Base-by-base conservation (phyloP, 1,284 basidiomycete genomes). In the Athelia psychrophila region DNA sequence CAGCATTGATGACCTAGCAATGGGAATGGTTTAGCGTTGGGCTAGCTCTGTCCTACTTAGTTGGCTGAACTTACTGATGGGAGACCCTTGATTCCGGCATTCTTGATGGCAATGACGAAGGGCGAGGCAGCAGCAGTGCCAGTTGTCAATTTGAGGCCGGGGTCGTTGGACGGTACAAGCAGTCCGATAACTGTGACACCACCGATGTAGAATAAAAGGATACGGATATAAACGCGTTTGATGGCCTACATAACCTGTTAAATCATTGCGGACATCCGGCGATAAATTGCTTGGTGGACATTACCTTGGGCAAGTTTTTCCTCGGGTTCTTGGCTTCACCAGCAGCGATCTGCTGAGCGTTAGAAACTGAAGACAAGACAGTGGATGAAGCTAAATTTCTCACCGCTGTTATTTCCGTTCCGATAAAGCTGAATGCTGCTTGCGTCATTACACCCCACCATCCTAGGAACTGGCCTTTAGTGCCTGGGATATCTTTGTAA, bases 331-430 rank as follows among this genome's bases (percentile, higher is more conserved):
- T 84, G 3, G 83, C 81, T 64, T 93, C 91, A 32, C 84, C 88
- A 33, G 91, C 91, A 51, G 92, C 89, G 59, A 94, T 87, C 79
- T 82, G 56, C 18, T 45, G 10, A 52, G 23, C 32, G 8, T 19
- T 12, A 22, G 23, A 51, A 44, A 53, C 40, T 44, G 10, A 30
- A 22, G 27, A 52, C 27, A 22, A 40, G 13, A 75, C 67, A 15
- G 13, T 30, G 27, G 13, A 13, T 30, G 27, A 64, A 71, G 20
- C 72, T 72, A 65, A 86, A 78, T 68, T n/a, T n/a, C n/a, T n/a
- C n/a, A 94, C 85, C 33, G 91, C 92, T 40, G 95, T 88, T 56
- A 95, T 88, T 67, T 95, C 93, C 9, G 91, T 93, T 47, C 84
- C 80, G 55, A 85, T 83, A 74, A 86, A 94, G 12, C 86, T 88